Base-by-base conservation (phyloP, 176 grass and related monocot species). In the Triticum dicoccoides region DNA sequence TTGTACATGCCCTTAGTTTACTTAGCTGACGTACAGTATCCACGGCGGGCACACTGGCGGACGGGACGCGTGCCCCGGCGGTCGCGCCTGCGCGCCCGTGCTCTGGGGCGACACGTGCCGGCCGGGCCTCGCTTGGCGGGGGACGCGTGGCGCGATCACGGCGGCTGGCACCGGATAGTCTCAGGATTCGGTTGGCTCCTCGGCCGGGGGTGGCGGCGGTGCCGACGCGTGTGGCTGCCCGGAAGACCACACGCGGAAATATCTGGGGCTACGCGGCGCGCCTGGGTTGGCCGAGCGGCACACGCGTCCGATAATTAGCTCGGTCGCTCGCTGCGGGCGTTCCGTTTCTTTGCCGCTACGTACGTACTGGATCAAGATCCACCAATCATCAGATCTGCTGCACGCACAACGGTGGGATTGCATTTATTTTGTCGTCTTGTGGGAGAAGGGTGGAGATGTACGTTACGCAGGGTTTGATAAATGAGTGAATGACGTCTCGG, bases 41-140 rank as follows among this genome's bases (percentile, higher is more conserved):
- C 6, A 54, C 5, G 51, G 51, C 51, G 51, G 5, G 15, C 15
- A 54, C 51, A 49, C 71, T 29, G 58, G 11, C 58, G 1, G 1
- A 6, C 6, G 0, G 11, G 78, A 70, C 88, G 77, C 83, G 88
- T 77, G 78, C 68, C 88, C 18, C 14, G 6, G 1, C 0, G 5
- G n/a, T 69, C 23, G 24, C 77, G 21, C 24, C 7, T 2, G 68
- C 32, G 12, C 17, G 13, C 12, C 66, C 10, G 63, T 2, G 1
- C 30, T 17, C 15, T 14, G 11, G 14, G 38, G 3, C 25, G 88
- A 73, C 88, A 87, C 84, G 84, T 83, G 88, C 30, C 30, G 1
- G 0, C 9, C 0, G 11, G 25, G 2, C 15, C 1, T 7, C 37
- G 29, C 32, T 6, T 2, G 37, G 1, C 5, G 44, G 54, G 52